Evolutionary conservation across 1,284 basidiomycete species (phyloP).

Genomic region (Rhizoctonia solani): DNA sequence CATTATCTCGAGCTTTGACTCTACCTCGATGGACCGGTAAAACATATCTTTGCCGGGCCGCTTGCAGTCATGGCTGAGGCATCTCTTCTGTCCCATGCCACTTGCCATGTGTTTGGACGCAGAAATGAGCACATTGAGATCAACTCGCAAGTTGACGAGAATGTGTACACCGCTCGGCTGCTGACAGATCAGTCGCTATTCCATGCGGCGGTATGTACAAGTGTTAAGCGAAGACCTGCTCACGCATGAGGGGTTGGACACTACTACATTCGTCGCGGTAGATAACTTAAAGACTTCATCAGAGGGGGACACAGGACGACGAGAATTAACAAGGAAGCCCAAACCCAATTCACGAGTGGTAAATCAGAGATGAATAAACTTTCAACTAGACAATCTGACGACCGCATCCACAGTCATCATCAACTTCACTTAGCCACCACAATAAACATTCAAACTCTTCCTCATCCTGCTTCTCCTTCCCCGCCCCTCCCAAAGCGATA

Average conservation of each 20-base stretch:
- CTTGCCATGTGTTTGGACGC: no score
- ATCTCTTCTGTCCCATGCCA: no score
- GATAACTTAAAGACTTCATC: constrained; percentile 20
- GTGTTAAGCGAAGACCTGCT: no score
- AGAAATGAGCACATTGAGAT: no score
- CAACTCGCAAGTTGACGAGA: no score
- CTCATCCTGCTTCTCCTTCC: neutral
- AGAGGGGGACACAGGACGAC: neutral
- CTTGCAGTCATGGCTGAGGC: no score
- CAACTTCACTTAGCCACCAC: neutral
- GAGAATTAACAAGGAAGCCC: constrained; percentile 19
- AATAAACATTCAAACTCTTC: constrained; percentile 16
- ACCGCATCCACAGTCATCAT: constrained; percentile 28
- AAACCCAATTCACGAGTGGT: constrained; percentile 30
- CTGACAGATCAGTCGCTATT: no score
- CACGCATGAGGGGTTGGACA: neutral
- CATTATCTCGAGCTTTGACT: no score
- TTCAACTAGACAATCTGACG: constrained; percentile 8
- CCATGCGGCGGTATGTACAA: no score
- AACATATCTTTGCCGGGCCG: no score
- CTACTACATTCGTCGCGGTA: constrained; percentile 7
- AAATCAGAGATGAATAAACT: constrained; percentile 33
- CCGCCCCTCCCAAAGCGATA: constrained; percentile 24
- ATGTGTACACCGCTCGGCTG: no score
- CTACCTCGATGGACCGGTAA: no score